Conservation (phyloP, 768 basidiomycete genomes). For the Gyrodon lividus region DNA sequence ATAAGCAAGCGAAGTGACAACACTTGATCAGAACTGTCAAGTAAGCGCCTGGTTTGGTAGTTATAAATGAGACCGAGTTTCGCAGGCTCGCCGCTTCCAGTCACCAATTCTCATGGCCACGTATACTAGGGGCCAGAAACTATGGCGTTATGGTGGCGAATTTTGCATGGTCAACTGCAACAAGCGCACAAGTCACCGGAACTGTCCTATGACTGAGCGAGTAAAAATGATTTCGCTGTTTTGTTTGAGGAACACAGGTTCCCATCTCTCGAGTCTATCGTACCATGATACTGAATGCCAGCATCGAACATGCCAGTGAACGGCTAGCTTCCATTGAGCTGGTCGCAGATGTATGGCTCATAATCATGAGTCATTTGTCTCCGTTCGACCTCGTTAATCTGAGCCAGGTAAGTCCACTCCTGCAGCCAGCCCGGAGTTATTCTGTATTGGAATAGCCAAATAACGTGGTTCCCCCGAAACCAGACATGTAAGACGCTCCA, state of each 20-base stretch:
- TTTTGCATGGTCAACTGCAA: conserved; percentile 10
- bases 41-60: neutral
- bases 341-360: conserved; percentile 28
- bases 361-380: conserved; percentile 29
- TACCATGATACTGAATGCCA: conserved; percentile 2
- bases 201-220: neutral
- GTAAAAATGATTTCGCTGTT: conserved; percentile 8
- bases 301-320: neutral
- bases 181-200: conserved; percentile 1
- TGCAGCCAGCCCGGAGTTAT: too few species aligned
- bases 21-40: neutral
- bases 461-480: neutral
- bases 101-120: too few species aligned
- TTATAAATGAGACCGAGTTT: neutral
- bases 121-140: conserved; percentile 2
- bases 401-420: conserved; percentile 26
- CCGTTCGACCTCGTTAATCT: conserved; percentile 24
- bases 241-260: neutral
- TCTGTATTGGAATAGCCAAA: neutral
- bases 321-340: conserved; percentile 12
- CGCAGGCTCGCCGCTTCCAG: conserved; percentile 13
- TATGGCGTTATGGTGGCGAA: conserved; percentile 24
- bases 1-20: neutral
- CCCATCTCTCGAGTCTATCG: neutral
- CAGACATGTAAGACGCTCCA: conserved; percentile 28